A percentile compares a stretch with the other conserved stretches of the same genome.
These are phyloP conservation scores for Suzukiozyma palmioleophila DNA, from an alignment of 1,139 yeast species.

Conservation along the genomic window DNA sequence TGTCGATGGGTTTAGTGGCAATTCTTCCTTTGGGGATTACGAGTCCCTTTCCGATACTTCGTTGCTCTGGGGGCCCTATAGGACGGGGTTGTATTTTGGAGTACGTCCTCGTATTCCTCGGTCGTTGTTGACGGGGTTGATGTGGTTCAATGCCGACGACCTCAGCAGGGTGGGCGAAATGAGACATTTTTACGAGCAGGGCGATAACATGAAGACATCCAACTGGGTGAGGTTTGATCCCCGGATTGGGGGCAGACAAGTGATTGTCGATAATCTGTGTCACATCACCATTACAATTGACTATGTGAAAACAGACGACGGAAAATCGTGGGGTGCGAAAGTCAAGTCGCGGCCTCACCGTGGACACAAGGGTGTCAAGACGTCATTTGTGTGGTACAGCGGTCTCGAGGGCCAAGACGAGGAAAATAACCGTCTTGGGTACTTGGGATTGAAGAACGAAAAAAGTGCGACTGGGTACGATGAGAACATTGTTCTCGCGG, in stretches of 20 bases:
- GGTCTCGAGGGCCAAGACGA: constrained; percentile 61
- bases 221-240: constrained; percentile 91
- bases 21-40: constrained; percentile 19
- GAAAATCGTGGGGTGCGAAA: constrained; percentile 73
- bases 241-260: constrained; percentile 78
- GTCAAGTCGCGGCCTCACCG: constrained; percentile 58
- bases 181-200: constrained; percentile 80
- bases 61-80: constrained; percentile 83
- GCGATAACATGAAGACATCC: constrained; percentile 66
- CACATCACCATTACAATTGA: constrained; percentile 63
- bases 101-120: constrained; percentile 76
- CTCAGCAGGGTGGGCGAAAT: constrained; percentile 53
- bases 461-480: constrained; percentile 26
- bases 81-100: constrained; percentile 85
- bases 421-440: constrained; percentile 26
- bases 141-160: constrained; percentile 80
- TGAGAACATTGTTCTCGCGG: constrained; percentile 41
- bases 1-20: constrained; percentile 7
- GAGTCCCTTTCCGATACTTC: constrained; percentile 29
- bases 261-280: constrained; percentile 63
- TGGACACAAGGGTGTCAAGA: constrained; percentile 44
- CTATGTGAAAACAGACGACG: constrained; percentile 71
- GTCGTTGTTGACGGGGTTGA: constrained; percentile 73
- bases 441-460: constrained; percentile 27
- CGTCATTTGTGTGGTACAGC: constrained; percentile 73